Percentiles rank a stretch among this genome's conserved stretches.
Evolutionary conservation across 129 eudicot genomes (phyloP).

Genomic region (carrot (Daucus carota)): DH1_v3.0 NC_030384.2:43089501-43090000

Average conservation of each 20-base stretch:
- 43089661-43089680: neutral
- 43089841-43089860: neutral
- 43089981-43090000: slow-evolving; percentile 5
- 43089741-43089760: neutral
- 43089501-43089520: slow-evolving; percentile 50
- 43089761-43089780: neutral
- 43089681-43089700: no score
- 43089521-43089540: slow-evolving; percentile 10
- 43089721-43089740: neutral
- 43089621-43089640: neutral
- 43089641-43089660: neutral
- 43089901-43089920: slow-evolving; percentile 7
- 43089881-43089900: neutral
- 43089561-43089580: neutral
- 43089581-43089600: slow-evolving; percentile 6
- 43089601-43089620: neutral
- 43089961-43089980: neutral
- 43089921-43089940: slow-evolving; percentile 17
- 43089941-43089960: neutral
- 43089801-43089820: neutral
- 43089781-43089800: neutral
- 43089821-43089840: neutral
- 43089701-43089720: neutral
- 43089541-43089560: neutral
- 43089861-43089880: neutral